Conservation (phyloP, 2,329 filamentous ascomycete genomes). For the Berkeleyomyces rouxiae region DNA sequence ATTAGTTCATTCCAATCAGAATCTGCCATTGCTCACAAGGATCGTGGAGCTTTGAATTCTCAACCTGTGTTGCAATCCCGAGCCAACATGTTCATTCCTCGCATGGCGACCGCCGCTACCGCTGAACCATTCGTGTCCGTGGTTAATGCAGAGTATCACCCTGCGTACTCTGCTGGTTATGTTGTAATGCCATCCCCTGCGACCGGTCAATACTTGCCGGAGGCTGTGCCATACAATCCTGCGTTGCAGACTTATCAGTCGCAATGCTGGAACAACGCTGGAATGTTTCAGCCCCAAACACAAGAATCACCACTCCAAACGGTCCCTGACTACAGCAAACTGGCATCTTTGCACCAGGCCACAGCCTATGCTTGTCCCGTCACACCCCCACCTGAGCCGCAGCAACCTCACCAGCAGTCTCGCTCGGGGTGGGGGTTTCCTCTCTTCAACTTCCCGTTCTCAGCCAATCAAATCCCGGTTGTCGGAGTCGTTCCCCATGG, state of each 20-base stretch:
- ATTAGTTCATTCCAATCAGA: background rate
- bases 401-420: background rate
- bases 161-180: background rate
- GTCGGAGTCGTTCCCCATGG: background rate
- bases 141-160: conserved; percentile 8
- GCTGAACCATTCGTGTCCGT: conserved; percentile 3
- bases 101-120: background rate
- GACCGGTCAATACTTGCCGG: background rate
- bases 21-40: background rate
- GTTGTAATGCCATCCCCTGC: background rate
- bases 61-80: background rate
- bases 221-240: background rate
- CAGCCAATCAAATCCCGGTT: background rate
- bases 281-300: background rate
- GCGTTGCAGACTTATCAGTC: background rate
- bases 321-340: background rate
- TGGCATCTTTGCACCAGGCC: background rate
- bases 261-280: background rate
- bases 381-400: background rate
- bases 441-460: background rate
- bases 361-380: background rate
- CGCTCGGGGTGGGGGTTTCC: background rate
- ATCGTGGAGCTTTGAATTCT: background rate
- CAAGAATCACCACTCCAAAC: background rate
- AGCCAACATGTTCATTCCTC: conserved; percentile 22